These are phyloP conservation scores for Psilocybe sp. DNA, from an alignment of 768 basidiomycete genomes.

Conservation along the genomic window DNA sequence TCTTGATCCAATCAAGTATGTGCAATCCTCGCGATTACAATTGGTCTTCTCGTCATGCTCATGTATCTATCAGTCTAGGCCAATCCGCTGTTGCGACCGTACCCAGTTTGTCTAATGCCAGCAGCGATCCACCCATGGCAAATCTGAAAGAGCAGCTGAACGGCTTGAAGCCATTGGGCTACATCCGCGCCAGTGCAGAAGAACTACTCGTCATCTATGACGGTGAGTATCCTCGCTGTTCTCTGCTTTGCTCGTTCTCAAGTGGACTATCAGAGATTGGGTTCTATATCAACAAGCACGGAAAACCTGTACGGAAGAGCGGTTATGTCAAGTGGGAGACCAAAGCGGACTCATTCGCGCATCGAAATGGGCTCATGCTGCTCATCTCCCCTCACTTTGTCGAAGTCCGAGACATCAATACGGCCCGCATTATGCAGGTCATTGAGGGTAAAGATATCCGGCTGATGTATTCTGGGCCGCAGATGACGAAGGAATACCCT, in stretches of 20 bases:
- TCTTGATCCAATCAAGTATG: slow-evolving; percentile 67
- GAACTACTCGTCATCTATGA: slow-evolving; percentile 78
- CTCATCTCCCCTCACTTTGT: slow-evolving; percentile 75
- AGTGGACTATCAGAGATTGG: slow-evolving; percentile 52
- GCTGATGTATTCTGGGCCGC: slow-evolving; percentile 48
- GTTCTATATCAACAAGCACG: slow-evolving; percentile 72
- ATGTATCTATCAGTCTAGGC: slow-evolving; percentile 30
- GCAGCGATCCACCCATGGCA: slow-evolving; percentile 36
- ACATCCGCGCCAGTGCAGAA: slow-evolving; percentile 49
- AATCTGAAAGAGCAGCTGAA: slow-evolving; percentile 60
- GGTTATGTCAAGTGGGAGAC: slow-evolving; percentile 80
- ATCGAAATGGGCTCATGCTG: slow-evolving; percentile 61
- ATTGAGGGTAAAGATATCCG: slow-evolving; percentile 72
- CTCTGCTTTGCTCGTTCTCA: neutral
- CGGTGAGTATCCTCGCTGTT: slow-evolving; percentile 37
- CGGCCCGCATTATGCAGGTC: slow-evolving; percentile 77
- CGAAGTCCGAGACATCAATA: slow-evolving; percentile 65
- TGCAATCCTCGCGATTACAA: neutral
- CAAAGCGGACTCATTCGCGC: slow-evolving; percentile 57
- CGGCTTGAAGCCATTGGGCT: slow-evolving; percentile 59
- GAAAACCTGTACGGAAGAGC: slow-evolving; percentile 56
- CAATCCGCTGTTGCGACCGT: slow-evolving; percentile 45
- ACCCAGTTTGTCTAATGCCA: slow-evolving; percentile 52
- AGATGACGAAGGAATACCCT: slow-evolving; percentile 37
- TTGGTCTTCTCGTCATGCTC: neutral